Percentiles rank a stretch among this genome's conserved stretches.
phyloP scores from a whole-genome alignment of 441 rosid species.

The Populus hybrid region DNA sequence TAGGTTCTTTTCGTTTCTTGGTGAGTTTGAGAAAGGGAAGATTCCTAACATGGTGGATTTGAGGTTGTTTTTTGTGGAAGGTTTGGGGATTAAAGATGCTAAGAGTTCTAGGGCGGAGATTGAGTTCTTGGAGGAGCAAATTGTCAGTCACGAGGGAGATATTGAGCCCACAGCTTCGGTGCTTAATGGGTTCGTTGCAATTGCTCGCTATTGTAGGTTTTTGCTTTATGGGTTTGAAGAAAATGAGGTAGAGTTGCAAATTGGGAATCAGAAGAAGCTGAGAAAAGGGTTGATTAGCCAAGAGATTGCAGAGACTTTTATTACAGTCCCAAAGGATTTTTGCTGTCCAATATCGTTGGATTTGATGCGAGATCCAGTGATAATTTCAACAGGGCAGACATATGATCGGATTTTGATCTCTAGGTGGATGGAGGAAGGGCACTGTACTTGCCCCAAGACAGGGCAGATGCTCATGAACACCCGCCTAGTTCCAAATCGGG shows the following conservation, averaged over 20 bases:
- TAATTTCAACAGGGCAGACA: conserved; percentile 81
- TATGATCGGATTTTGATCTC: conserved; percentile 78
- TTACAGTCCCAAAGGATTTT: conserved; percentile 70
- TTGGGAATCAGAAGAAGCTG: conserved; percentile 45
- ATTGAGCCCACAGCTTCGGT: conserved; percentile 74
- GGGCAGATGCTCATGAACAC: conserved; percentile 68
- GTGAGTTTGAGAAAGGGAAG: conserved; percentile 56
- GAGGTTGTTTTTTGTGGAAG: conserved; percentile 53
- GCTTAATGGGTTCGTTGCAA: conserved; percentile 77
- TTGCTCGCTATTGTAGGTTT: conserved; percentile 71
- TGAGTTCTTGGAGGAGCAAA: conserved; percentile 88
- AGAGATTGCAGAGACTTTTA: conserved; percentile 70
- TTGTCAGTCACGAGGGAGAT: conserved; percentile 75
- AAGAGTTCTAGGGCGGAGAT: conserved; percentile 59
- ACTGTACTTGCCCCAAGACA: conserved; percentile 76
- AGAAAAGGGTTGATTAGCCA: conserved; percentile 55
- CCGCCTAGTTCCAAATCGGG: conserved; percentile 72
- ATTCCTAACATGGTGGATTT: conserved; percentile 43
- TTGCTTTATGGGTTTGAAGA: conserved; percentile 69
- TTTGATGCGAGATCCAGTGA: conserved; percentile 91
- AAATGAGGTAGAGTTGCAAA: conserved; percentile 42
- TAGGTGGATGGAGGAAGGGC: conserved; percentile 94
- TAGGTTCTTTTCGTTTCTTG: conserved; percentile 51
- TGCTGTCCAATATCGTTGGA: conserved; percentile 83
- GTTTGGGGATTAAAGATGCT: conserved; percentile 52